Percentiles rank a stretch among this genome's conserved stretches.
phyloP scores from a whole-genome alignment of 2,329 filamentous ascomycete genomes.

The Penicillium verrucosum region DNA sequence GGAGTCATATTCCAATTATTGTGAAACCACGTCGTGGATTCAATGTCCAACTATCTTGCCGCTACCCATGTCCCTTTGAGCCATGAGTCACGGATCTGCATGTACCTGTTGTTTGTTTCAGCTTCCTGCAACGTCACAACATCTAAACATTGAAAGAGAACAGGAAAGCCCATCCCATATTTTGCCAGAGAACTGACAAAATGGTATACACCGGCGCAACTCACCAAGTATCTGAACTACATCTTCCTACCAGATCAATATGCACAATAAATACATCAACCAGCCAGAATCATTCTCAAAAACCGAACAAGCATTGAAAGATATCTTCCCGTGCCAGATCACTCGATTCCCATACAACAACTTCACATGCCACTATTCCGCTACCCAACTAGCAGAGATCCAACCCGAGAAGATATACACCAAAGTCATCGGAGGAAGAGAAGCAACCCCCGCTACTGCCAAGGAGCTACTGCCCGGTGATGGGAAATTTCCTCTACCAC shows the following conservation, averaged over 20 bases:
- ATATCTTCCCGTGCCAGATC: conserved; percentile 43
- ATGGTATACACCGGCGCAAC: conserved; percentile 28
- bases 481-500: conserved; percentile 54
- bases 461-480: conserved; percentile 62
- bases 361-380: conserved; percentile 52
- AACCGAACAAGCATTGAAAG: conserved; percentile 43
- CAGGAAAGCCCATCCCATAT: too few relatives aligned
- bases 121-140: too few relatives aligned
- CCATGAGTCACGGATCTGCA: background rate
- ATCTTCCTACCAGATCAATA: conserved; percentile 29
- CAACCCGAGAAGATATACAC: conserved; percentile 48
- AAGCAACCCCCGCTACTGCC: conserved; percentile 26
- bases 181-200: background rate
- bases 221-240: conserved; percentile 33
- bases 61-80: background rate
- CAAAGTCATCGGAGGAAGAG: conserved; percentile 45
- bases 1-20: background rate
- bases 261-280: conserved; percentile 12
- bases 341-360: conserved; percentile 57
- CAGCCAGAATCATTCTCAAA: conserved; percentile 25
- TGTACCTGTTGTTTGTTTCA: background rate
- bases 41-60: background rate
- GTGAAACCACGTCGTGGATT: background rate
- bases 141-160: too few relatives aligned
- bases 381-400: conserved; percentile 42